Base-by-base conservation (phyloP, 2,329 filamentous ascomycete species). In the Penicillium concentricum region DNA sequence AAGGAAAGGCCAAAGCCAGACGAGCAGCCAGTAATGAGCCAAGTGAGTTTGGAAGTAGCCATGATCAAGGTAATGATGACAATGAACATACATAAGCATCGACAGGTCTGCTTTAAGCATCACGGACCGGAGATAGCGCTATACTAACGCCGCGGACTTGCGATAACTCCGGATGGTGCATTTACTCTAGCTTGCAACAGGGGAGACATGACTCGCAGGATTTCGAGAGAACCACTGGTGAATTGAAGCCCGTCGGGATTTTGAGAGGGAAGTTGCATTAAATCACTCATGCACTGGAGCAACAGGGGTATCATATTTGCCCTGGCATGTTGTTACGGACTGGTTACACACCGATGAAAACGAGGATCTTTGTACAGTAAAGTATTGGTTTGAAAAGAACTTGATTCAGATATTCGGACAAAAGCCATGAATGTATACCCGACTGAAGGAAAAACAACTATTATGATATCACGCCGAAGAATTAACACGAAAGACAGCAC, bases 11-110 rank as follows among this genome's bases (percentile, higher is more conserved):
- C 66, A 7, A 68, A 51, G 5, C 66, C 65, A 13, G 60, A 64
- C 4, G 66, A 68, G 12, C 61, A 61, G 15, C 65, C 62, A 0
- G 62, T 64, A 13, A 66, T 49, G 4, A 67, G 57, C 62, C 63
- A 67, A 13, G 54, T 60, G 2, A 24, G 22, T 2, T 42, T 24
- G 4, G 22, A 26, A 43, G 22, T 12, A 26, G 22, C 22, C 41
- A 43, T 24, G 15, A 42, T n/a, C 4, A 42, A 42, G 4, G 2
- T 12, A n/a, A n/a, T 28, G 8, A 2, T 12, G 4, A 26, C 8
- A 1, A 26, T 10, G 1, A 34, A 16, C 13, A 34, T 13, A 43
- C 15, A 12, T 16, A 9, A 12, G 16, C 16, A 6, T 42, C 22
- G 2, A 26, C 5, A n/a, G 15, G 2, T 43, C 15, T 26, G 4